Evolutionary conservation across 2,329 filamentous ascomycete species (phyloP).

Genomic region (Trichoderma guizhouense): DNA sequence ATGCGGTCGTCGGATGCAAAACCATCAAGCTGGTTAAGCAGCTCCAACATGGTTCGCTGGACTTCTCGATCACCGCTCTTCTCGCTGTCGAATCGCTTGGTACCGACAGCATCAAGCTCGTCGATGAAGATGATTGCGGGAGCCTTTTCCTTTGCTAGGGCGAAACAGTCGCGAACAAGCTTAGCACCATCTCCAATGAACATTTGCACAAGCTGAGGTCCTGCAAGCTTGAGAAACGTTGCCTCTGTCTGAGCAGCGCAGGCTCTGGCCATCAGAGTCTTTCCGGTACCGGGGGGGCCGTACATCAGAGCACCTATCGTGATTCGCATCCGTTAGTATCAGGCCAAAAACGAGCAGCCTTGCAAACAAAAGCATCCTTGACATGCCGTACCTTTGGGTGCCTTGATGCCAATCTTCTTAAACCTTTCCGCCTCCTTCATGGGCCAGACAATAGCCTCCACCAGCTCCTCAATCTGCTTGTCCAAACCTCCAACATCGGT

Average conservation of each 20-base stretch:
- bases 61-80: constrained; percentile 98
- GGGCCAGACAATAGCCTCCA: constrained; percentile 98
- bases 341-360: background rate
- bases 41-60: constrained; percentile 96
- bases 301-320: constrained; percentile 98
- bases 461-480: constrained; percentile 98
- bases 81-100: constrained; percentile 97
- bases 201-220: constrained; percentile 98
- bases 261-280: constrained; percentile 88
- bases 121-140: constrained; percentile 99
- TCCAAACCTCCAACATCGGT: constrained; percentile 95
- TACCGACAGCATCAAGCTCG: constrained; percentile 96
- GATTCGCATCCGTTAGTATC: background rate
- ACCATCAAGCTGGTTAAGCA: constrained; percentile 96
- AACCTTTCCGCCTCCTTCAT: constrained; percentile 99
- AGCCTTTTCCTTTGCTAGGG: constrained; percentile 96
- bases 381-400: constrained; percentile 79
- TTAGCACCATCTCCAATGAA: constrained; percentile 99
- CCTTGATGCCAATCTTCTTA: constrained; percentile 99
- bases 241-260: constrained; percentile 97
- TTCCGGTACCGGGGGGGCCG: constrained; percentile 84
- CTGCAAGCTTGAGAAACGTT: constrained; percentile 96
- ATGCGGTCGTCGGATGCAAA: constrained; percentile 96
- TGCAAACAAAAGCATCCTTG: background rate
- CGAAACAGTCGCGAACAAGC: constrained; percentile 95